Evolutionary conservation across 2,329 filamentous ascomycete species (phyloP), one percentile per base, ranked within the genome.

Genomic region (Sphaerulina populicola): DNA sequence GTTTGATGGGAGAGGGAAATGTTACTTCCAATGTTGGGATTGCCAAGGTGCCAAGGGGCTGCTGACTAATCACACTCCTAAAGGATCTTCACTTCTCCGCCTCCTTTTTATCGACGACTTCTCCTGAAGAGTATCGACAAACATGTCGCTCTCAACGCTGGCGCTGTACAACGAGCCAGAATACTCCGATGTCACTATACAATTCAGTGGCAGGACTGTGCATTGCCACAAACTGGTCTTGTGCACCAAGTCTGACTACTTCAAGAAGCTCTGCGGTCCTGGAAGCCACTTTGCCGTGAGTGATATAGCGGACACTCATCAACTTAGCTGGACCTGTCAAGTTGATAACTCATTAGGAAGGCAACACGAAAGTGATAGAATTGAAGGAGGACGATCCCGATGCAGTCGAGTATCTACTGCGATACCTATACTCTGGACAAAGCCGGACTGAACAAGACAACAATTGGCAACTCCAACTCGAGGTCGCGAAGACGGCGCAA

Each of bases 331-430:
- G 23, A 6, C 23, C 23, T 27, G 6, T 27, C 6, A 27, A 27
- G 23, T 7, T 27, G 6, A 27, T 27, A 1, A 27, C 3, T 27
- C 23, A n/a, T 27, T 27, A 27, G 23, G 23, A 51, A 31, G 47
- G 49, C 29, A 30, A 31, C 8, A 35, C 40, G 12, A 42, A 45
- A 6, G 37, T 33, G 9, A 23, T 55, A n/a, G 44, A 55, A 49
- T 41, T 54, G n/a, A 44, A 39, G 15, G 52, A 54, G 2, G 49
- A 55, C 38, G 44, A 55, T 29, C 53, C 53, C 2, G 53, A 52
- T 35, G 53, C 49, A 1, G 44, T 55, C 11, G 39, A 55, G 12
- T 36, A 50, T 12, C 31, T 55, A 12, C 36, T 55, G 8, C 39
- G 15, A 18, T 52, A 55, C 12, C 23, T 55, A n/a, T 55, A 55